Evolutionary conservation across 108 stramenopile species (phyloP).

Genomic region (Fistulifera solaris): DNA sequence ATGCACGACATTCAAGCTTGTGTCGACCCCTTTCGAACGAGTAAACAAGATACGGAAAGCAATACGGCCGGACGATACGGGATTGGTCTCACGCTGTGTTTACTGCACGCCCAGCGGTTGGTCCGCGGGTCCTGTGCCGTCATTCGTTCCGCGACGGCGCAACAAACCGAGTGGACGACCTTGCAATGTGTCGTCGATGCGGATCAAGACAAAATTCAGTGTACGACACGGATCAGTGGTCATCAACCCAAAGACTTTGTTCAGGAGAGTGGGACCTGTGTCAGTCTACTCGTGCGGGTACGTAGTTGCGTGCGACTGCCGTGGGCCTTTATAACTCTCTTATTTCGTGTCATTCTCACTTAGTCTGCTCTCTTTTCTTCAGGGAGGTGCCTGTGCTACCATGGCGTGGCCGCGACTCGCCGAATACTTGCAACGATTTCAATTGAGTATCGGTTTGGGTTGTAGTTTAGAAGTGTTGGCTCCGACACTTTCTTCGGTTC

Average conservation of each 20-base stretch:
- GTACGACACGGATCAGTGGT: slow-evolving; percentile 23
- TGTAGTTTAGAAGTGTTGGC: slow-evolving; percentile 76
- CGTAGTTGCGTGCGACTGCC: slow-evolving; percentile 16
- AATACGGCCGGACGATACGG: slow-evolving; percentile 54
- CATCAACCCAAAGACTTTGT: slow-evolving; percentile 17
- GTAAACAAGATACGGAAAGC: slow-evolving; percentile 25
- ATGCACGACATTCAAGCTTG: slow-evolving; percentile 76
- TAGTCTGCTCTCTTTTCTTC: slow-evolving; percentile 1
- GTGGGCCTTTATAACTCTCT: not conserved
- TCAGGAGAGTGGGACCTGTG: slow-evolving; percentile 59
- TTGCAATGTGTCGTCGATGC: slow-evolving; percentile 58
- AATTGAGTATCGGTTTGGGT: slow-evolving; percentile 42
- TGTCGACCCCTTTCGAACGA: slow-evolving; percentile 67
- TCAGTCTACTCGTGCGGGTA: slow-evolving; percentile 71
- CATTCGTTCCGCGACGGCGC: slow-evolving; percentile 52
- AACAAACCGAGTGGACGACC: slow-evolving; percentile 21
- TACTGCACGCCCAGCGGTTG: slow-evolving; percentile 77
- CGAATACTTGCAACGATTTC: slow-evolving; percentile 72
- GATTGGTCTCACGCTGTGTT: slow-evolving; percentile 59
- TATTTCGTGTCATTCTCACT: not conserved
- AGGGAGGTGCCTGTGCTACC: slow-evolving; percentile 56
- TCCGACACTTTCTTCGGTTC: slow-evolving; percentile 43
- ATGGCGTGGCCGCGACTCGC: slow-evolving; percentile 68
- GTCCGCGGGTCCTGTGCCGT: slow-evolving; percentile 55
- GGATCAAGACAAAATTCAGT: slow-evolving; percentile 36